Evolutionary conservation across 164 flowering plant species (phyloP).

Genomic region (Berberis thunbergii): DNA sequence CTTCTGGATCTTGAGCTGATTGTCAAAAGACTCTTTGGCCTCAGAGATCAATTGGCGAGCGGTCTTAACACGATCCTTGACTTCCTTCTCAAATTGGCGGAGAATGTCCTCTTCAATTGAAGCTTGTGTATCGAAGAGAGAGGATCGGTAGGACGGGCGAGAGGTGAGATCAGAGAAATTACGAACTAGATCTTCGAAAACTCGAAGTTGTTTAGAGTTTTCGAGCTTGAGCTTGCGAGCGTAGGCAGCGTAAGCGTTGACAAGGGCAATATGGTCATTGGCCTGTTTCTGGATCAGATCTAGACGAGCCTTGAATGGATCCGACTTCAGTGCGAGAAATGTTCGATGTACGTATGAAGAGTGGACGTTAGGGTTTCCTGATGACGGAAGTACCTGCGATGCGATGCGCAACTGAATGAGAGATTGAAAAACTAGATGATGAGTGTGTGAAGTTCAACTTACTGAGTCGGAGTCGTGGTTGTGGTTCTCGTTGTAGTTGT

Average conservation of each 20-base stretch:
- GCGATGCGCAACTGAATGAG: background rate
- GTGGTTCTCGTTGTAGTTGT: background rate
- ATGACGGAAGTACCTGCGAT: conserved; percentile 26
- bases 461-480: conserved; percentile 29
- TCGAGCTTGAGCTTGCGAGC: conserved; percentile 89
- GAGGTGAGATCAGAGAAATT: conserved; percentile 45
- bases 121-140: conserved; percentile 49
- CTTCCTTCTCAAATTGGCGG: conserved; percentile 88
- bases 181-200: conserved; percentile 64
- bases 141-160: conserved; percentile 25
- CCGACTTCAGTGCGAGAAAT: conserved; percentile 68
- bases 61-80: conserved; percentile 67
- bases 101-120: conserved; percentile 69
- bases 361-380: conserved; percentile 15
- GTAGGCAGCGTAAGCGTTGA: conserved; percentile 79
- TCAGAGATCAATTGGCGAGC: conserved; percentile 64
- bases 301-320: conserved; percentile 66
- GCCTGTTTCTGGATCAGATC: conserved; percentile 80
- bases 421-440: background rate
- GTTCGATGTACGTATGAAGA: conserved; percentile 49
- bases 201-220: conserved; percentile 52
- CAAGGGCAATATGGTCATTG: conserved; percentile 65
- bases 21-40: conserved; percentile 82
- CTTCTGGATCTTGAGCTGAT: conserved; percentile 93
- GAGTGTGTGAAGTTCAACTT: conserved; percentile 6